Evolutionary conservation across 2,329 filamentous ascomycete species (phyloP).

Genomic region (Clonostachys sp.): DNA sequence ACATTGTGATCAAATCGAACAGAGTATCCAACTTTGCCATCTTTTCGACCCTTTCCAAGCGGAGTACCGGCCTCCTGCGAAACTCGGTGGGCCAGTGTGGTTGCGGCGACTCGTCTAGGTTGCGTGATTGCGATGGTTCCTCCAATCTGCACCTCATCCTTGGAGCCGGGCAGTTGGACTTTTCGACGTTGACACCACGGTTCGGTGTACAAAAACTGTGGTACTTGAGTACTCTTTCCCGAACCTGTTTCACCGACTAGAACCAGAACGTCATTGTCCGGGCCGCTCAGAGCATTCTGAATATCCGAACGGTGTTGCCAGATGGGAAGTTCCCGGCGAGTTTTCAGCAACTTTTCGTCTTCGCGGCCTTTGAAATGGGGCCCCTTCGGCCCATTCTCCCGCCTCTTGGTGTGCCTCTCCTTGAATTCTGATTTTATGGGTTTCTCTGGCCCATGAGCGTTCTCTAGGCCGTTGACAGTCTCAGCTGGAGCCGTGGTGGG

Average conservation of each 20-base stretch:
- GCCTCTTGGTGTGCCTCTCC: slow-evolving; percentile 1
- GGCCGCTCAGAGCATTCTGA: slow-evolving; percentile 47
- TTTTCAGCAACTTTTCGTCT: slow-evolving; percentile 28
- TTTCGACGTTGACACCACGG: slow-evolving; percentile 68
- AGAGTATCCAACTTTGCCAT: slow-evolving; percentile 76
- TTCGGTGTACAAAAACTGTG: slow-evolving; percentile 79
- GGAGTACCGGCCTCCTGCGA: slow-evolving; percentile 67
- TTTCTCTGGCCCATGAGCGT: background rate
- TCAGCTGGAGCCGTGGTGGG: slow-evolving; percentile 7
- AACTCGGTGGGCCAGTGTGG: slow-evolving; percentile 83
- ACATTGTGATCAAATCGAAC: slow-evolving; percentile 90
- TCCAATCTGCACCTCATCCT: slow-evolving; percentile 51
- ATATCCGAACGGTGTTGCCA: slow-evolving; percentile 72
- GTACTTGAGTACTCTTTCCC: slow-evolving; percentile 94
- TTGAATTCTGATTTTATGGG: background rate
- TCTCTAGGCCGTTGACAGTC: slow-evolving; percentile 15
- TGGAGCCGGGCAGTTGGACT: slow-evolving; percentile 36
- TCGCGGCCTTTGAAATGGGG: slow-evolving; percentile 9
- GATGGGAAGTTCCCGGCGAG: slow-evolving; percentile 71
- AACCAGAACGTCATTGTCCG: slow-evolving; percentile 64
- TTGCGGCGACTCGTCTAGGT: slow-evolving; percentile 88
- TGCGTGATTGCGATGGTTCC: slow-evolving; percentile 92
- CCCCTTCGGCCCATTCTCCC: slow-evolving; percentile 1
- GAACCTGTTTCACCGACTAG: slow-evolving; percentile 93
- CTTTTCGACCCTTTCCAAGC: slow-evolving; percentile 28